phyloP scores from a whole-genome alignment of 805 yeast species.

The Candida caryicola region DNA sequence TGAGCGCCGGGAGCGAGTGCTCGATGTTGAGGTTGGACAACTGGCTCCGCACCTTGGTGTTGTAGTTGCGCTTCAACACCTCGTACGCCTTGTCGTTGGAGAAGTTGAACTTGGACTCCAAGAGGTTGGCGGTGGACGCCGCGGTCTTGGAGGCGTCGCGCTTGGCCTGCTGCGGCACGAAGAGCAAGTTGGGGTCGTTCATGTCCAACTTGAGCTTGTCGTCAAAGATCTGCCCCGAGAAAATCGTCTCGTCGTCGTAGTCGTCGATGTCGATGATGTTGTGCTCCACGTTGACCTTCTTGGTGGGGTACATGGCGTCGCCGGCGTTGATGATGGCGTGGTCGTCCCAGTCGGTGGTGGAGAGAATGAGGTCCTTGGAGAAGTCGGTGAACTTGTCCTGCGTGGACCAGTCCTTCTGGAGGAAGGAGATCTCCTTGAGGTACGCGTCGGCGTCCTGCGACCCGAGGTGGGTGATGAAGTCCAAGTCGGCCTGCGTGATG shows the following conservation, averaged over 20 bases:
- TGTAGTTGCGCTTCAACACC: conserved; percentile 77
- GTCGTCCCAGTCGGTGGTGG: conserved; percentile 80
- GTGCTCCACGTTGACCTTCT: conserved; percentile 15
- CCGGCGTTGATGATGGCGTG: conserved; percentile 55
- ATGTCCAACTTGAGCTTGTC: conserved; percentile 61
- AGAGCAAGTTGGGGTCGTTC: conserved; percentile 77
- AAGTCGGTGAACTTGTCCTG: conserved; percentile 40
- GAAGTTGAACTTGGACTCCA: conserved; percentile 67
- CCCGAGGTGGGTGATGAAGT: conserved; percentile 27
- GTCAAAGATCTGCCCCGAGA: conserved; percentile 57
- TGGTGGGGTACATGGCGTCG: conserved; percentile 16
- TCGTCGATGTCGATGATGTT: conserved; percentile 27
- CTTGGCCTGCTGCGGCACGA: conserved; percentile 49
- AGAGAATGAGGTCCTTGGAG: conserved; percentile 56
- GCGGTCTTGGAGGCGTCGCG: conserved; percentile 18
- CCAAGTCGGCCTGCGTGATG: conserved; percentile 32
- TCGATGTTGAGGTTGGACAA: conserved; percentile 88
- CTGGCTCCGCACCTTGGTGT: conserved; percentile 87
- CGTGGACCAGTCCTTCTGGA: conserved; percentile 31
- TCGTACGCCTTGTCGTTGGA: conserved; percentile 90
- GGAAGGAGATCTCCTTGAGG: conserved; percentile 28
- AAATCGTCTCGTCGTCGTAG: conserved; percentile 60
- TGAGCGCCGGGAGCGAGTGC: conserved; percentile 82
- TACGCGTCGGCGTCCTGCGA: conserved; percentile 13
- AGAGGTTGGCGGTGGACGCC: conserved; percentile 48